Base-by-base conservation (phyloP, 2,329 filamentous ascomycete species). In the Pseudogymnoascus sp. region DNA sequence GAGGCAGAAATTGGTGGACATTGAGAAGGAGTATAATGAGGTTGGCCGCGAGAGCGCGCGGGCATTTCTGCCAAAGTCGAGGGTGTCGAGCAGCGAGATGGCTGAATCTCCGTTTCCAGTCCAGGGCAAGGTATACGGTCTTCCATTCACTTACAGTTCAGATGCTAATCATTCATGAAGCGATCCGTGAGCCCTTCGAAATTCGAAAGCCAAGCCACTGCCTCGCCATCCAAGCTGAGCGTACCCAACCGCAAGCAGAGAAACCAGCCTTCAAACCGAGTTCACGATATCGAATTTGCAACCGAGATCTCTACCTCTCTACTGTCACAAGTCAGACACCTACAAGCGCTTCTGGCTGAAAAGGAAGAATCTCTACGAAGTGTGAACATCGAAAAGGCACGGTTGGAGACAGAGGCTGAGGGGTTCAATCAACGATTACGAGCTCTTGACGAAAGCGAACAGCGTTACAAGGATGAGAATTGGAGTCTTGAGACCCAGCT, bases 201-300 rank as follows among this genome's bases (percentile, higher is more conserved):
- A 67, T 95, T 96, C 72, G 89, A 93, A 69, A 90, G 87, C 71
- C 89, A 93, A 73, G 90, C 90, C 47, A 89, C 88, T 7, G 88
- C 86, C 64, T 97, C 93, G 24, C 93, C 93, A 2, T 92, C 90
- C 47, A 99, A 97, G 77, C 81, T 96, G 66, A 89, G 83, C 70
- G 90, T 95, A 7, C 92, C 92, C 1, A 93, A 90, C 69, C 86
- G 93, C 68, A 95, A 93, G 74, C 84, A 95, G 73, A 85, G 95
- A 63, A 97, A 97, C 70, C 93, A 97, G 73, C 90, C 91, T 1
- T 85, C 89, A 8, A 95, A 87, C 72, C 87, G 93, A 61, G 88
- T 96, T 11, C 92, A 97, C 73, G 95, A 99, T 72, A 96, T 99
- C 72, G 92, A 97, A 70, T 96, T 99, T 72, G 95, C 93, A n/a